A percentile compares a stretch with the other conserved stretches of the same genome.
Conservation (phyloP, 768 basidiomycete genomes). For the Macrocybe gigantea region DNA sequence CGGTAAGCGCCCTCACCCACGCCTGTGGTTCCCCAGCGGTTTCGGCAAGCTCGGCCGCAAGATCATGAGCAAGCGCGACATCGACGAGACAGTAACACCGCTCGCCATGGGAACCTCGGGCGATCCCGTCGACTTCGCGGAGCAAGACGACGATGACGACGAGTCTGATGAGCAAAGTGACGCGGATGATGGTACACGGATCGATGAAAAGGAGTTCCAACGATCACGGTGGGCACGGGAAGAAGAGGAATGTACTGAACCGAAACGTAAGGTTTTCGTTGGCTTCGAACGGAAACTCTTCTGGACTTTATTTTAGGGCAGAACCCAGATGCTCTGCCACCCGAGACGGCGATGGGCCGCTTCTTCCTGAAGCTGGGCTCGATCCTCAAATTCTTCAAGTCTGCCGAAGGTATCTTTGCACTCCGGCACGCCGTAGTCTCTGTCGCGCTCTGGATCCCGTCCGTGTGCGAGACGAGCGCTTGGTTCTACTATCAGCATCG, state of each 20-base stretch:
- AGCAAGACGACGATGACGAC: slow-evolving; percentile 15
- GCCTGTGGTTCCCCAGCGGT: slow-evolving; percentile 39
- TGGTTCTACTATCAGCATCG: slow-evolving; percentile 39
- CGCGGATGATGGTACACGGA: too few relatives aligned
- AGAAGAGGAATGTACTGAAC: slow-evolving; percentile 4
- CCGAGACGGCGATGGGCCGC: slow-evolving; percentile 27
- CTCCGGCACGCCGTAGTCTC: slow-evolving; percentile 33
- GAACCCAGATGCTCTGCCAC: slow-evolving; percentile 39
- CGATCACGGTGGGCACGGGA: slow-evolving; percentile 8
- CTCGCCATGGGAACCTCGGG: slow-evolving; percentile 29
- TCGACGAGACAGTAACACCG: slow-evolving; percentile 19
- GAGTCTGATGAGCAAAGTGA: not conserved
- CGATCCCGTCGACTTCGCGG: slow-evolving; percentile 23
- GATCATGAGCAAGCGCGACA: slow-evolving; percentile 20
- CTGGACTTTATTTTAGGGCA: slow-evolving; percentile 12
- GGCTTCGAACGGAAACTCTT: slow-evolving; percentile 2
- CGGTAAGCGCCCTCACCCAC: slow-evolving; percentile 23
- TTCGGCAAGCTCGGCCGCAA: slow-evolving; percentile 31
- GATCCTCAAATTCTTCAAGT: slow-evolving; percentile 31
- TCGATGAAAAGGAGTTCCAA: too few relatives aligned
- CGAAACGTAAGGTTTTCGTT: slow-evolving; percentile 6
- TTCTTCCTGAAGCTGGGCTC: slow-evolving; percentile 24
- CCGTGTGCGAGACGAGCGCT: slow-evolving; percentile 28
- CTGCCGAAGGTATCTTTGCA: slow-evolving; percentile 35
- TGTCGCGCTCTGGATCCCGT: slow-evolving; percentile 35